Evolutionary conservation across 805 yeast genomes (phyloP).

Genomic region (Yamadazyma akitaensis): DNA sequence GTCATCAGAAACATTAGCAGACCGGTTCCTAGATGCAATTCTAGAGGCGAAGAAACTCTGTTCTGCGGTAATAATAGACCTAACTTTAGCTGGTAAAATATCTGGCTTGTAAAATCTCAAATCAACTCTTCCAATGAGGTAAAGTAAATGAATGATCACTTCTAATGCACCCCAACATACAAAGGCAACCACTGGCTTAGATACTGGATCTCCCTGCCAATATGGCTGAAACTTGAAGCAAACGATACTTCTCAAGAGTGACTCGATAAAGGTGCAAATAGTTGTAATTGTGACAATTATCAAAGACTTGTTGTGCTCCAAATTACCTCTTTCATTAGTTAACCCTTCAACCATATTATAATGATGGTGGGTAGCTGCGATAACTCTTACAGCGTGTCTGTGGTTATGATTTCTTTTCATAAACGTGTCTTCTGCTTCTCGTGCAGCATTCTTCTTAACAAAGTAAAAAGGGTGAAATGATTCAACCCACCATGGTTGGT

Average conservation of each 20-base stretch:
- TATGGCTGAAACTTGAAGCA: conserved; percentile 20
- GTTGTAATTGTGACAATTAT: conserved; percentile 47
- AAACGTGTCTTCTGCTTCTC: conserved; percentile 45
- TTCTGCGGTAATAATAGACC: conserved; percentile 41
- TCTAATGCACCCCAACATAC: conserved; percentile 69
- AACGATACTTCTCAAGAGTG: conserved; percentile 42
- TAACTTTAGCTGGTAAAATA: conserved; percentile 38
- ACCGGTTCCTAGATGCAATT: conserved; percentile 3
- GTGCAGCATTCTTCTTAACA: conserved; percentile 52
- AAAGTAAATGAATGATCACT: conserved; percentile 51
- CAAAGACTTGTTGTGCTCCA: conserved; percentile 54
- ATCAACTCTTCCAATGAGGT: conserved; percentile 65
- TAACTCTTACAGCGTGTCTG: conserved; percentile 54
- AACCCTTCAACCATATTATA: conserved; percentile 38
- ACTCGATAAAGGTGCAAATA: conserved; percentile 47
- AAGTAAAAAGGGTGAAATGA: conserved; percentile 57
- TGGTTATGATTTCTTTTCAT: conserved; percentile 48
- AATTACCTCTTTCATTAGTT: conserved; percentile 37
- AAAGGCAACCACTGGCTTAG: conserved; percentile 59
- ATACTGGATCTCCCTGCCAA: conserved; percentile 18
- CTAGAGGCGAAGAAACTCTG: conserved; percentile 35
- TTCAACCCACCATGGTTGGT: conserved; percentile 79
- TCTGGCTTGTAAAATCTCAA: conserved; percentile 80
- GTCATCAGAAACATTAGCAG: conserved; percentile 18
- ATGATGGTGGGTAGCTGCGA: conserved; percentile 53